phyloP scores from a whole-genome alignment of 495 filamentous ascomycete genomes.

The Talaromyces adpressus region DNA sequence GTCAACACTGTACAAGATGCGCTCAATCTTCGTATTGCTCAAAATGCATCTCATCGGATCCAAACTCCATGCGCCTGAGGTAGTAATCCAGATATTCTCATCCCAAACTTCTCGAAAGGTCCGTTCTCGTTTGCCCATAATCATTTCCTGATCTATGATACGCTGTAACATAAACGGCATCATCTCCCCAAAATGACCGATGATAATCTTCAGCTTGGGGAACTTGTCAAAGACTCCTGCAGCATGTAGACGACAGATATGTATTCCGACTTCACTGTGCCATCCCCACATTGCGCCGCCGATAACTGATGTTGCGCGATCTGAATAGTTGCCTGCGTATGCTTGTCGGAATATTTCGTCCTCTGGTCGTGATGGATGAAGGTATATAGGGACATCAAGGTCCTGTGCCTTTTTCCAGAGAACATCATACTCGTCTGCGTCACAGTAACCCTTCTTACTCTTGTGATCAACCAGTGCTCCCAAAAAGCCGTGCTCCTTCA shows the following conservation, averaged over 20 bases:
- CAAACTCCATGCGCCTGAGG: constrained; percentile 9
- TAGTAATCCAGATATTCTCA: constrained; percentile 11
- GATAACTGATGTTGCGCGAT: neutral
- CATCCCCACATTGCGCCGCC: constrained; percentile 10
- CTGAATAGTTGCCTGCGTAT: constrained; percentile 6
- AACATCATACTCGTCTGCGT: constrained; percentile 31
- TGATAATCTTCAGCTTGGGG: constrained; percentile 12
- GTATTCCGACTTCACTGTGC: constrained; percentile 10
- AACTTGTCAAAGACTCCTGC: constrained; percentile 14
- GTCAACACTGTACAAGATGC: constrained; percentile 11
- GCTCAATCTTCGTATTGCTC: constrained; percentile 2
- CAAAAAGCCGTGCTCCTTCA: constrained; percentile 40
- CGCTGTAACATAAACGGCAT: constrained; percentile 28
- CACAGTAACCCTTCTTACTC: constrained; percentile 19
- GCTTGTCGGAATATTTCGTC: neutral
- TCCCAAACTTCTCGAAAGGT: constrained; percentile 6
- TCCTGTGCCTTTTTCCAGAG: constrained; percentile 41
- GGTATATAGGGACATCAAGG: constrained; percentile 50
- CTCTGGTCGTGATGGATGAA: constrained; percentile 39
- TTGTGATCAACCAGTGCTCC: constrained; percentile 46
- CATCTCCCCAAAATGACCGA: constrained; percentile 30
- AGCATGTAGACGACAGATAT: constrained; percentile 8
- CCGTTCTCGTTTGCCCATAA: neutral
- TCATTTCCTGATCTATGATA: constrained; percentile 1
- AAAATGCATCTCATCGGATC: constrained; percentile 1